These are phyloP conservation scores for Omphalotus olearius DNA, from an alignment of 1,284 basidiomycete species.

Conservation along the genomic window DNA sequence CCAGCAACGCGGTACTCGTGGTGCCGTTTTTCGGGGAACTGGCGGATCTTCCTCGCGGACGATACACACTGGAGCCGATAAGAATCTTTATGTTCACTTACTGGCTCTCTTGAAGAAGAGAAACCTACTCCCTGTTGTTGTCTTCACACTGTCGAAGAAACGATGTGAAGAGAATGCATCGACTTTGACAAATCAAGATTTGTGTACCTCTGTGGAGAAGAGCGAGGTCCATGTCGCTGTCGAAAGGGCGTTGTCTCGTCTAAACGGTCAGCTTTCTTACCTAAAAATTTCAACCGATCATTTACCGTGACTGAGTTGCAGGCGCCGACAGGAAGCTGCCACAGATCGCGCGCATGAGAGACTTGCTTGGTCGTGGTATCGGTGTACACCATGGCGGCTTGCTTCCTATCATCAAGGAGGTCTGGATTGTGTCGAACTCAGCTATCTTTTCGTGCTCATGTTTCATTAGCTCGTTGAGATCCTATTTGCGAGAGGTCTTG, in stretches of 20 bases:
- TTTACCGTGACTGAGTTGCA: constrained; percentile 28
- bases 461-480: constrained; percentile 85
- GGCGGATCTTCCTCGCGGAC: constrained; percentile 49
- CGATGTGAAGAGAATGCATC: constrained; percentile 94
- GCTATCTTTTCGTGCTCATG: constrained; percentile 6
- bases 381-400: constrained; percentile 98
- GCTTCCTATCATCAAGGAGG: constrained; percentile 96
- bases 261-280: constrained; percentile 68
- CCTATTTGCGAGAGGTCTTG: constrained; percentile 91
- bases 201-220: constrained; percentile 87
- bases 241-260: constrained; percentile 85
- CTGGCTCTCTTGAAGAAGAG: constrained; percentile 86
- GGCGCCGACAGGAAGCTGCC: constrained; percentile 92
- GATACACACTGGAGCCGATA: constrained; percentile 71
- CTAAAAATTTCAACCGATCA: neutral
- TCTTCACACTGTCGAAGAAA: constrained; percentile 98
- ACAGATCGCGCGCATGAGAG: constrained; percentile 90
- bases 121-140: constrained; percentile 86
- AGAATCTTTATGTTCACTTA: constrained; percentile 92
- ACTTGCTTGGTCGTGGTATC: constrained; percentile 88
- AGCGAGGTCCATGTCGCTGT: constrained; percentile 95
- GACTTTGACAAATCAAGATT: constrained; percentile 85
- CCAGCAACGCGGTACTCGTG: constrained; percentile 57
- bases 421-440: constrained; percentile 26
- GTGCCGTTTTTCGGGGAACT: constrained; percentile 31